Evolutionary conservation across 1,284 basidiomycete species (phyloP), one percentile per base, ranked within the genome.

Genomic region (Chiua sp.): DNA sequence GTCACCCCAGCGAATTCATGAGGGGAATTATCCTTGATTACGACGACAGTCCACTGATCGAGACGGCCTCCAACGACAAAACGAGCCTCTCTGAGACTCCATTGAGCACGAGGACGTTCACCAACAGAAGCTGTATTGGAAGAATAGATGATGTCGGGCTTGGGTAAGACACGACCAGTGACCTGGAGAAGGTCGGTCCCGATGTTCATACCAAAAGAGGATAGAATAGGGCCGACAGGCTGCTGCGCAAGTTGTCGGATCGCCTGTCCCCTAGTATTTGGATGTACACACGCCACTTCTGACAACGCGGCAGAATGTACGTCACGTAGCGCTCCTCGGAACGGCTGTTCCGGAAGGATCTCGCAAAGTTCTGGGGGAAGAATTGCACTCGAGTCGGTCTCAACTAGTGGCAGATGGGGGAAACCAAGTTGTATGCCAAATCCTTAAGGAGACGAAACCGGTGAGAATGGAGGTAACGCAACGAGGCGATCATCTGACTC

Each of bases 291-390:
- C 1, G 89, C 87, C 32, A 82, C 78, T 11, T 68, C 79, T 61
- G 91, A 89, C 90, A 92, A 91, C 23, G 75, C 67, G 1, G 86
- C 82, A 0, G 88, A 90, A 63, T 90, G 86, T 30, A 87, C 85
- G 37, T 89, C 87, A 1, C 82, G 80, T 8, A 91, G 78, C 68
- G 86, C 88, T 12, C 88, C 88, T 16, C 79, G 79, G 78, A 83
- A 91, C 0, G 87, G 79, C 68, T 91, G 90, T 55, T 85, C 82
- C 2, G 87, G 85, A 0, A 92, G 75, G 55, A 92, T 90, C 30
- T 82, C 79, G 78, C 90, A 91, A 4, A 91, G 63, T 75, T 92
- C 90, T 2, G 88, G 73, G 0, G 90, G 90, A 7, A 92, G 77
- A 18, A 32, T 32, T 4, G 12, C 37, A 39, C 15, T 12, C 5